Evolutionary conservation across 768 basidiomycete genomes (phyloP), one percentile per base, ranked within the genome.

Genomic region (Lyophyllum shimeji): DNA sequence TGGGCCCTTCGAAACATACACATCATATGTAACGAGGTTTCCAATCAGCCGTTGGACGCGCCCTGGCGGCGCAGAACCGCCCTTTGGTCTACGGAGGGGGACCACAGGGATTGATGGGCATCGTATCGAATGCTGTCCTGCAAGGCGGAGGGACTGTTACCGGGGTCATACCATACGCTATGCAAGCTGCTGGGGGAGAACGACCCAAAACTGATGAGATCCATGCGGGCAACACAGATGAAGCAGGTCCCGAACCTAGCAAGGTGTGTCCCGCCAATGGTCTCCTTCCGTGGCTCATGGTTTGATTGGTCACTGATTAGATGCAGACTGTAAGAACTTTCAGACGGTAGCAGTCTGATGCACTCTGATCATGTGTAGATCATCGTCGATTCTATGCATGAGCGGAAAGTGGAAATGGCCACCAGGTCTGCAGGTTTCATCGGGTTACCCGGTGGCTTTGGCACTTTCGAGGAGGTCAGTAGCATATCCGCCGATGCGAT

Each of bases 351-450:
- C 4, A 2, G 20, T 25, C 27, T n/a, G 40, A 18, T 23, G 23
- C 31, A 17, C 17, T 24, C 58, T 63, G 49, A 25, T 44, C 40
- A 13, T 50, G 15, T 37, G 33, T 61, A 89, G 84, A 76, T 93
- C 51, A 68, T 93, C 7, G 90, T 93, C 1, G 74, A 83, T 56
- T 88, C 88, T 0, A 94, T 93, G 90, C 90, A 92, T 59, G 86
- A 95, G 63, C 85, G 95, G 13, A 98, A 98, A 66, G 78, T 89
- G 8, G 85, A 90, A 67, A 97, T 98, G 95, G 94, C 95, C 0
- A 82, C 82, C 60, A 76, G 89, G 8, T 83, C 83, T 0, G 79
- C 81, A 17, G 95, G 86, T 0, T 99, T 99, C 63, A 74, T 98
- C 46, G 92, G 86, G 11, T 75, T 99, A 18, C 95, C 96, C 1